A percentile compares a stretch with the other conserved stretches of the same genome.
These are phyloP conservation scores for Citrus medica DNA, from an alignment of 345 rosid species.

Conservation along the genomic window DNA sequence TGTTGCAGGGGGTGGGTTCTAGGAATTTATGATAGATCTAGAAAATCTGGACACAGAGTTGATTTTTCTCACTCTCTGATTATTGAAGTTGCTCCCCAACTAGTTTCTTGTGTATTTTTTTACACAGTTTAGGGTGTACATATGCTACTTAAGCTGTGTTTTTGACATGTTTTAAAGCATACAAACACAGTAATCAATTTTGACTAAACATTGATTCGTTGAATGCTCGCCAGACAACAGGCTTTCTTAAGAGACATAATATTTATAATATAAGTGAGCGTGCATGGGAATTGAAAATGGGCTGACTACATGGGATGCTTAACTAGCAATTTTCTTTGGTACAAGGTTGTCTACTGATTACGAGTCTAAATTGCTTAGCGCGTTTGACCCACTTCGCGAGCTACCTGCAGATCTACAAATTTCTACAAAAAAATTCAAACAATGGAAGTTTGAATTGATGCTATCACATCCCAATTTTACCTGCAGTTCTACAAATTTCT, in stretches of 20 bases:
- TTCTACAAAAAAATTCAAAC: neutral
- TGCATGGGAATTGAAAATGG: neutral
- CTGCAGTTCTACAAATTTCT: neutral
- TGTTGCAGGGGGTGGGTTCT: too few species aligned
- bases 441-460: too few species aligned
- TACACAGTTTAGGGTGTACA: too few species aligned
- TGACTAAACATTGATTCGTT: neutral
- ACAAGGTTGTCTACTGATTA: neutral
- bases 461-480: too few species aligned
- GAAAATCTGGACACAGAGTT: too few species aligned
- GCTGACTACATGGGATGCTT: neutral
- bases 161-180: too few species aligned
- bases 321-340: neutral
- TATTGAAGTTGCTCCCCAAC: too few species aligned
- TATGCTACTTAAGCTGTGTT: too few species aligned
- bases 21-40: too few species aligned
- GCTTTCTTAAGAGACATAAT: neutral
- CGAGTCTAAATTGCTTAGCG: conserved; percentile 14
- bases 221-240: neutral
- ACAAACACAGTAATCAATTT: too few species aligned
- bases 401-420: neutral
- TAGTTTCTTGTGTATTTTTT: too few species aligned
- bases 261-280: neutral
- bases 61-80: too few species aligned
- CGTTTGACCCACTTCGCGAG: neutral